Conservation (phyloP, 352 stramenopile genomes). For the Thalassiosira exigua region DNA sequence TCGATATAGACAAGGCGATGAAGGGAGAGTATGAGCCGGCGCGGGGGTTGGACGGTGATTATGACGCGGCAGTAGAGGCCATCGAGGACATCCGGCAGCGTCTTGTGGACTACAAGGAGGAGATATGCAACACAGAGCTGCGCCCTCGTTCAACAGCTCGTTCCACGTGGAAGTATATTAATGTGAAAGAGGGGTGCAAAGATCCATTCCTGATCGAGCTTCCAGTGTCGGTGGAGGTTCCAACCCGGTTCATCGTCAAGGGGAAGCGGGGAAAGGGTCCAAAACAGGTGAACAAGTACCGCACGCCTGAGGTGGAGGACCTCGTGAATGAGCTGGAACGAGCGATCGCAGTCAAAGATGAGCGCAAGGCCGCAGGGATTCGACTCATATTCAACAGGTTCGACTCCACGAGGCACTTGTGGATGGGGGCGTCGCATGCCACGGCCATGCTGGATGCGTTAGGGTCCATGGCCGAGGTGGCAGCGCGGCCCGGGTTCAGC, state of each 20-base stretch:
- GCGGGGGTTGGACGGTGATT: constrained; percentile 93
- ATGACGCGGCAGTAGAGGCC: constrained; percentile 90
- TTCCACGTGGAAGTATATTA: constrained; percentile 93
- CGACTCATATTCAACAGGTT: constrained; percentile 98
- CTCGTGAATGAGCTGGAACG: constrained; percentile 77
- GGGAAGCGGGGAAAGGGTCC: constrained; percentile 78
- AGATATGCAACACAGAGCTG: constrained; percentile 73
- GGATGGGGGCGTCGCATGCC: constrained; percentile 92
- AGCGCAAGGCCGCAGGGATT: constrained; percentile 81
- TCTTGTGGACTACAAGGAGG: constrained; percentile 90
- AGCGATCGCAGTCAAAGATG: constrained; percentile 72
- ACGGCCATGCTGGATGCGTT: constrained; percentile 95
- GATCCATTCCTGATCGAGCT: constrained; percentile 87
- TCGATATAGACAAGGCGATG: constrained; percentile 93
- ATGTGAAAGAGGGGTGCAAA: constrained; percentile 89
- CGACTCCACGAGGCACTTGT: constrained; percentile 88
- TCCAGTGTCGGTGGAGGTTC: constrained; percentile 74
- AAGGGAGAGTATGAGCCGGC: constrained; percentile 91
- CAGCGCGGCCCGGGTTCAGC: constrained; percentile 92
- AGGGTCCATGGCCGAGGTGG: constrained; percentile 92
- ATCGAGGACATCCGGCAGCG: constrained; percentile 89
- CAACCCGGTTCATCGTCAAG: constrained; percentile 83
- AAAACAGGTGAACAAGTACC: constrained; percentile 93
- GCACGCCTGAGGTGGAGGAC: constrained; percentile 74
- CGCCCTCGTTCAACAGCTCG: constrained; percentile 84